These are phyloP conservation scores for Boletellus deceptivus DNA, from an alignment of 1,284 basidiomycete species.

Conservation along the genomic window DNA sequence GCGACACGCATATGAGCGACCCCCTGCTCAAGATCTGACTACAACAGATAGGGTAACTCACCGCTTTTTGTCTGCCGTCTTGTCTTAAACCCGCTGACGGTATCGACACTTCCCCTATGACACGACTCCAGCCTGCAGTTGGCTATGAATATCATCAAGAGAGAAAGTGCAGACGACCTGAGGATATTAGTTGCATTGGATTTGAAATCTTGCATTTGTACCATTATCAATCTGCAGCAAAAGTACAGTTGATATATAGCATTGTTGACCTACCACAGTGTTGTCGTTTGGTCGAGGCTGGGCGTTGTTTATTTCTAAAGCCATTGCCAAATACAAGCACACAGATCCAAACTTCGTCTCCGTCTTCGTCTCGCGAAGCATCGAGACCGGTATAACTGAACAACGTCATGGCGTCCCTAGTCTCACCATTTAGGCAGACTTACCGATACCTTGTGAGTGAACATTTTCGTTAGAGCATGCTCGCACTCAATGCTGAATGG, in stretches of 20 bases:
- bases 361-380: constrained; percentile 13
- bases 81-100: not conserved
- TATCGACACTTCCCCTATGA: not conserved
- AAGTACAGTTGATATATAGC: not conserved
- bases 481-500: not conserved
- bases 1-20: not conserved
- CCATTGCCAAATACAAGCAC: constrained; percentile 22
- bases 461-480: not conserved
- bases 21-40: not conserved
- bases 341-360: constrained; percentile 25
- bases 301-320: constrained; percentile 28
- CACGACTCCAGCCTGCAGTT: not conserved
- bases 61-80: no score
- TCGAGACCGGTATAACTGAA: not conserved
- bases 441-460: constrained; percentile 33
- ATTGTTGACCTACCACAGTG: not conserved
- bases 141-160: not conserved
- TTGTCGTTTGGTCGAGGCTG: no score
- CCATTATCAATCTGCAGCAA: not conserved
- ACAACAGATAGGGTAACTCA: not conserved
- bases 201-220: constrained; percentile 1
- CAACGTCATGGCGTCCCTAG: constrained; percentile 29
- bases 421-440: constrained; percentile 30
- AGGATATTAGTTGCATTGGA: constrained; percentile 1
- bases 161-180: not conserved